Evolutionary conservation across 768 basidiomycete species (phyloP), one percentile per base, ranked within the genome.

Genomic region (Mycena chlorophos): DNA sequence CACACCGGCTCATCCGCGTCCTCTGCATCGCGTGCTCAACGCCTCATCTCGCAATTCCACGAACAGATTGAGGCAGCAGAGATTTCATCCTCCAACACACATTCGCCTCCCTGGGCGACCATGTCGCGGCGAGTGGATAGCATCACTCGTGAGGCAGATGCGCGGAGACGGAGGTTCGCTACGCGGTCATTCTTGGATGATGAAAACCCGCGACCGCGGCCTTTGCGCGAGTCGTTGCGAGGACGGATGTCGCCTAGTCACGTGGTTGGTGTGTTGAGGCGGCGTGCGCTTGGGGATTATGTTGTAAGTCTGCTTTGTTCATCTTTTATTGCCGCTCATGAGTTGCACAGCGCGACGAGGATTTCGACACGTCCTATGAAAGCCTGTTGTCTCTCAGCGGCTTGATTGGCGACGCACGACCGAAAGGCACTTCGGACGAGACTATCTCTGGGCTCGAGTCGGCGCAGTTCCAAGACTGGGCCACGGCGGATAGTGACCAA

Each of bases 331-430:
- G n/a, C n/a, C 39, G n/a, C 57, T 65, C 25, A 55, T 5, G 26
- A 48, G 50, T 13, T 45, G 26, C 16, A n/a, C 61, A 88, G 88
- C 82, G 84, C 50, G 89, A 91, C 56, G 88, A 91, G 64, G 78
- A 89, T 58, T 86, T 89, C 65, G 87, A 90, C 58, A 69, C 77
- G 5, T 91, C 89, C 1, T 91, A 91, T 62, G 90, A 92, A 66
- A 81, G 74, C 34, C 68, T 91, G 49, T 60, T 90, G 19, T 77
- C 78, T 2, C 70, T 91, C 43, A 77, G 84, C 30, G 76, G 76
- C 14, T 68, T 81, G 17, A 68, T 91, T 39, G 88, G 89, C 5
- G 88, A 91, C n/a, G 88, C 71, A 5, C 82, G 80, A 61, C 82
- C 88, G 0, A 82, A 78, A 25, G 78, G 79, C 20, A 88, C 87